A percentile compares a stretch with the other conserved stretches of the same genome.
Evolutionary conservation across 441 rosid genomes (phyloP).

Genomic region (Erodium texanum): DNA sequence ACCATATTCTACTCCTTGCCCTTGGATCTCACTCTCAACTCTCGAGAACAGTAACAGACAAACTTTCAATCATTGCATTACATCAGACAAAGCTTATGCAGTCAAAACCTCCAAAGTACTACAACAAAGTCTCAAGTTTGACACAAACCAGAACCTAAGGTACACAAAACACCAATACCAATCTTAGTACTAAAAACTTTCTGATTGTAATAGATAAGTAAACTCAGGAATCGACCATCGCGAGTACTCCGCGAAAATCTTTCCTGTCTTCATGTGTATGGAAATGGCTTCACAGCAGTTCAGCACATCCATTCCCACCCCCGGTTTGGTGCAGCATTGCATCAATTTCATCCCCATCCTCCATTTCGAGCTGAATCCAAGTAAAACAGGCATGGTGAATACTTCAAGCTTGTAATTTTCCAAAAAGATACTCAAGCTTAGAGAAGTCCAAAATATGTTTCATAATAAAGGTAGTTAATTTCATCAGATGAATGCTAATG

Average conservation of each 20-base stretch:
- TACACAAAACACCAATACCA: background rate
- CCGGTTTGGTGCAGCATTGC: constrained; percentile 80
- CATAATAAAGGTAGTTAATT: background rate
- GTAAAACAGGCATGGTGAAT: background rate
- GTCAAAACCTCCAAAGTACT: too few species aligned
- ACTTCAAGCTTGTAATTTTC: background rate
- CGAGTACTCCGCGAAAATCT: too few species aligned
- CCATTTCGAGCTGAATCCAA: constrained; percentile 53
- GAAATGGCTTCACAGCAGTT: background rate
- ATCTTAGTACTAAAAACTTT: too few species aligned
- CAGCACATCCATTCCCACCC: constrained; percentile 16
- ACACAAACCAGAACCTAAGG: too few species aligned
- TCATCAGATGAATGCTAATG: background rate
- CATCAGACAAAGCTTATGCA: too few species aligned
- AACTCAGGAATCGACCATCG: background rate
- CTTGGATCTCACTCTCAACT: too few species aligned
- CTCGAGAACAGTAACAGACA: too few species aligned
- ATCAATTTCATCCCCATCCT: constrained; percentile 69
- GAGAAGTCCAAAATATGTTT: background rate
- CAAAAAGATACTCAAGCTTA: background rate
- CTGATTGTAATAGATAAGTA: background rate
- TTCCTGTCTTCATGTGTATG: background rate
- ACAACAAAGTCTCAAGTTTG: too few species aligned
- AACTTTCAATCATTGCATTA: too few species aligned
- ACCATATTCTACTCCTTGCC: too few species aligned